Evolutionary conservation across 2,329 filamentous ascomycete genomes (phyloP), one percentile per base, ranked within the genome.

Genomic region (Ramularia endophylla): DNA sequence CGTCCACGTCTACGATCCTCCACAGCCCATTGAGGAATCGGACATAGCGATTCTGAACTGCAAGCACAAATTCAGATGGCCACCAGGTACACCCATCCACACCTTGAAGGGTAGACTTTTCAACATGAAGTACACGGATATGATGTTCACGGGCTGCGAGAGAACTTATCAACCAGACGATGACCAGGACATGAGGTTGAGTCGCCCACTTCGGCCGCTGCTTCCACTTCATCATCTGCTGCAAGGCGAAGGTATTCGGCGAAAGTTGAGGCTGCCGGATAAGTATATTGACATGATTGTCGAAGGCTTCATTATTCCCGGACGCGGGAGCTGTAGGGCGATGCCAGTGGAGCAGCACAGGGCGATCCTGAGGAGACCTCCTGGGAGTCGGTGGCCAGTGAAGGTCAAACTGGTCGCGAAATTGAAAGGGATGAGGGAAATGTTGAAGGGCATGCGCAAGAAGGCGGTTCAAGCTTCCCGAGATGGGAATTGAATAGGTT

Each of bases 21-120:
- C 32, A 7, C 28, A 44, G 17, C 44, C 45, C 1, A 52, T 60
- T 11, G 68, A 62, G 4, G 50, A 67, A 1, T 38, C 67, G 2
- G 78, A 85, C 32, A 55, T 80, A 3, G 38, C 82, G n/a, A 62
- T 70, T 38, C 69, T 79, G 47, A 77, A 73, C 55, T 62, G 82
- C 4, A 68, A 73, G 15, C 84, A 83, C 61, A 69, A 74, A 47
- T 74, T 75, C 46, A 53, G 59, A 1, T 63, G 63, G 8, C 52
- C 48, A 1, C 20, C 25, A 6, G 29, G 49, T 0, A 54, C 56
- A 8, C 53, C 54, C 3, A 54, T 51, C 0, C 44, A 60, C 7
- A 42, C 47, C 16, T 33, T 46, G 8, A 54, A 58, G 3, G 38
- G 53, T 13, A 53, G 54, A 2, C 58, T 80, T 12, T 65, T 75